phyloP scores from a whole-genome alignment of 1,284 basidiomycete species.

The Rhodotorula sp. region DNA sequence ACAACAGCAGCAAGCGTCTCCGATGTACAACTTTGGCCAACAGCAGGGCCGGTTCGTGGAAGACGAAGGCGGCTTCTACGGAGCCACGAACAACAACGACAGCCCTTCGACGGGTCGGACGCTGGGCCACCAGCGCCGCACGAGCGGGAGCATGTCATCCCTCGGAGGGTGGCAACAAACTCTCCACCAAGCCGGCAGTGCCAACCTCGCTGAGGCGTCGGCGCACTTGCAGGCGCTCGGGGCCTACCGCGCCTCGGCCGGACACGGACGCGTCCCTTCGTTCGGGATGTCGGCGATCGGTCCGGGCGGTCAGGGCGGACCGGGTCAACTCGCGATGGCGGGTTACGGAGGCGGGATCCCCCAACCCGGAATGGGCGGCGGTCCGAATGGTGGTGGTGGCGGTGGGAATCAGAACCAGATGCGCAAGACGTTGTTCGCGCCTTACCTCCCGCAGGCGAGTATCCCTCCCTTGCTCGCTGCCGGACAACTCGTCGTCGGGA shows the following conservation, averaged over 20 bases:
- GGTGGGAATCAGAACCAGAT: slow-evolving; percentile 62
- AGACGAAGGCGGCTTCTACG: not conserved
- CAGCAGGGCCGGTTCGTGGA: not conserved
- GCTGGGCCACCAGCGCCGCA: slow-evolving; percentile 26
- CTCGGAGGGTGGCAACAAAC: slow-evolving; percentile 32
- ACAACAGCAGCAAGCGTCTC: slow-evolving; percentile 1
- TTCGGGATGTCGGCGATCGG: slow-evolving; percentile 84
- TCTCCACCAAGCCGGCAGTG: slow-evolving; percentile 21
- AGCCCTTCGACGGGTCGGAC: slow-evolving; percentile 5
- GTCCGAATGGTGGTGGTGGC: slow-evolving; percentile 49
- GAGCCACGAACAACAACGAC: not conserved
- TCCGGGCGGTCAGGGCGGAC: slow-evolving; percentile 29
- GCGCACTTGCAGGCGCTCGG: slow-evolving; percentile 94
- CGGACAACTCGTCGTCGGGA: slow-evolving; percentile 96
- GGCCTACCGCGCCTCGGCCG: slow-evolving; percentile 93
- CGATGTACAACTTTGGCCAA: not conserved
- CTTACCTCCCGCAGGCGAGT: slow-evolving; percentile 96
- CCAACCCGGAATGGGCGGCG: slow-evolving; percentile 55
- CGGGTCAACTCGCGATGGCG: slow-evolving; percentile 61
- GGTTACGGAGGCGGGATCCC: slow-evolving; percentile 75
- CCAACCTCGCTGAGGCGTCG: slow-evolving; percentile 59
- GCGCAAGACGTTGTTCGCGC: slow-evolving; percentile 97
- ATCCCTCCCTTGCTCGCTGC: slow-evolving; percentile 95
- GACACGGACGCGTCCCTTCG: slow-evolving; percentile 94
- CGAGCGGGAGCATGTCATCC: slow-evolving; percentile 37